Percentiles rank a stretch among this genome's conserved stretches.
Conservation (phyloP, 2,329 filamentous ascomycete species). For the Penicillium verrucosum region DNA sequence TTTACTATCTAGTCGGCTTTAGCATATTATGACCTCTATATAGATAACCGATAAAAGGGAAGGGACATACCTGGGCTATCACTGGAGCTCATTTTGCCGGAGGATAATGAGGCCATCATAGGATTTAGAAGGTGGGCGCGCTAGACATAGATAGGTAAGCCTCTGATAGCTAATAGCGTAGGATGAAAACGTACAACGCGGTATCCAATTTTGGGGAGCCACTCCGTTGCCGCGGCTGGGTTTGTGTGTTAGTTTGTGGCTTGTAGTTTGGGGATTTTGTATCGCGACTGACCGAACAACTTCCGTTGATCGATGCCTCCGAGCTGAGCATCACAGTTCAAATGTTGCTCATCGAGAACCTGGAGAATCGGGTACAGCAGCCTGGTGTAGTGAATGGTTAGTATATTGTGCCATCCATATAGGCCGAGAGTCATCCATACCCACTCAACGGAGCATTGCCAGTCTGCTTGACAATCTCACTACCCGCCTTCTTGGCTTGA, state of each 20-base stretch:
- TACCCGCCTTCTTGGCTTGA: constrained; percentile 84
- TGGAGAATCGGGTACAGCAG: constrained; percentile 71
- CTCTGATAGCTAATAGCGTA: not conserved
- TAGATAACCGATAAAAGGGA: not conserved
- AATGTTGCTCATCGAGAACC: constrained; percentile 83
- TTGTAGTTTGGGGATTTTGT: too few species aligned
- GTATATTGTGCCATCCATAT: not conserved
- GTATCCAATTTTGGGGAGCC: constrained; percentile 82
- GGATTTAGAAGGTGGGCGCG: constrained; percentile 74
- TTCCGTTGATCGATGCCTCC: constrained; percentile 54
- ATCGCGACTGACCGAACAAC: constrained; percentile 18
- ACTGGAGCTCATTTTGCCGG: constrained; percentile 83
- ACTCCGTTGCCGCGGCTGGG: constrained; percentile 65
- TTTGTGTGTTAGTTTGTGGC: too few species aligned
- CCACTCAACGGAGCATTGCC: constrained; percentile 54
- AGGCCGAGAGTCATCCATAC: not conserved
- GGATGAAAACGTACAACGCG: constrained; percentile 42
- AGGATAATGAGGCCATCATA: constrained; percentile 81
- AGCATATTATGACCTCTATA: not conserved
- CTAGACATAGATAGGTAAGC: not conserved
- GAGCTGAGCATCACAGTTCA: constrained; percentile 84
- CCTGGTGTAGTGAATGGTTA: constrained; percentile 35
- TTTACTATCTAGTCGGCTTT: constrained; percentile 49
- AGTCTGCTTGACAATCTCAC: constrained; percentile 91
- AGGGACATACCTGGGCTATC: constrained; percentile 41